Percentiles rank a stretch among this genome's conserved stretches.
phyloP scores from a whole-genome alignment of 139 green algal genomes.

The Eudorina sp. region DNA sequence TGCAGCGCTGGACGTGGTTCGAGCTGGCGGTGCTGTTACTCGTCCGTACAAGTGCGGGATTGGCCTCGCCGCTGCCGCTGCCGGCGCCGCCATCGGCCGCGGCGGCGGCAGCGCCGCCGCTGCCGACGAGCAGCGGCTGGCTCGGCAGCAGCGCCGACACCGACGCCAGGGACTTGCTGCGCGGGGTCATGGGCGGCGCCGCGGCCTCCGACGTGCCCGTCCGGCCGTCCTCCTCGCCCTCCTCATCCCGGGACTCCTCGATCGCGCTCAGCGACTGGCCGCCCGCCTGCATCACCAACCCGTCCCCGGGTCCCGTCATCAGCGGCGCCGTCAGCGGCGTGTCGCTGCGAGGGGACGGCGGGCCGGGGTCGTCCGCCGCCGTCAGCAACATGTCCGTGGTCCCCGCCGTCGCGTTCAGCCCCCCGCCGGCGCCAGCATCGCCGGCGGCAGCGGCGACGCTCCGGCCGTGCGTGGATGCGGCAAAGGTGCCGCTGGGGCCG shows the following conservation, averaged over 20 bases:
- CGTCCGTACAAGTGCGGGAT: not conserved
- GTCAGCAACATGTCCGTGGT: not conserved
- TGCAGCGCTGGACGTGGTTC: not conserved
- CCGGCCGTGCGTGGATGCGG: not conserved
- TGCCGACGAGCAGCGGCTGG: no score
- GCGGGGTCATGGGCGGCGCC: not conserved
- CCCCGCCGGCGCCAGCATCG: not conserved
- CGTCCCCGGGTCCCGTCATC: not conserved
- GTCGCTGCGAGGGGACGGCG: constrained; percentile 30
- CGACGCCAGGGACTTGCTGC: constrained; percentile 25
- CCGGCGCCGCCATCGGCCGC: not conserved
- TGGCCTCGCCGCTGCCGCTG: not conserved
- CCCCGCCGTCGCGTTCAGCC: constrained; percentile 27
- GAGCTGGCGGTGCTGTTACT: constrained; percentile 24
- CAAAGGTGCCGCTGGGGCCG: not conserved
- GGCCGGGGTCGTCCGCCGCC: not conserved
- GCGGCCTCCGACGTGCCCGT: not conserved
- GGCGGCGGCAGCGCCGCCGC: not conserved
- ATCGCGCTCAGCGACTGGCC: constrained; percentile 25
- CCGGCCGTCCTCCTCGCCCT: not conserved
- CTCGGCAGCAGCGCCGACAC: not conserved
- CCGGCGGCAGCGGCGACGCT: not conserved
- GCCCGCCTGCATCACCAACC: not conserved
- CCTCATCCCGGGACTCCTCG: constrained; percentile 22
- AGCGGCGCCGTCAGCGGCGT: not conserved